Base-by-base conservation (phyloP, 2,329 filamentous ascomycete species). In the Graphiopsis chlorocephala region DNA sequence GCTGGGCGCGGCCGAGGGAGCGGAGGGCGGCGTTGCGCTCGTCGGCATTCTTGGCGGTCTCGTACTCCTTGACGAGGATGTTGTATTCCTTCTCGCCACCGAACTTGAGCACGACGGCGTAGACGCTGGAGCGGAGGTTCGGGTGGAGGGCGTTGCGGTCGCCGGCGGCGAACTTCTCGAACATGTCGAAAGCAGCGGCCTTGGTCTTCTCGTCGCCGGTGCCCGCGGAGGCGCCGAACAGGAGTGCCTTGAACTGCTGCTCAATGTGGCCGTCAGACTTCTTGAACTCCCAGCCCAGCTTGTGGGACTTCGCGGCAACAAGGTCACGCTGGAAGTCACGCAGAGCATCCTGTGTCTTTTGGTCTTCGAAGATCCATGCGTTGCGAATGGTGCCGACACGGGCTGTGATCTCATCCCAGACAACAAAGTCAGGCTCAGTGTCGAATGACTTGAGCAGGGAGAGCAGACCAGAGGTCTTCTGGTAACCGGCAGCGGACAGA, bases 21-120 rank as follows among this genome's bases (percentile, higher is more conserved):
- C 93, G 91, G 65, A 98, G 86, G 1, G 93, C 93, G 14, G 91
- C 94, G 79, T 97, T 97, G 75, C 93, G 92, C 81, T 97, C 93
- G 73, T 96, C 93, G 70, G 88, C 89, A 70, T 89, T 94, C 65
- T 84, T 87, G 1, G 90, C 92, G 14, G 84, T 86, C 71, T 87
- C 87, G 81, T 91, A 95, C 71, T 91, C 88, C 70, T 92, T 83
- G 63, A 94, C 80, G 23, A 97, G 81, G 47, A 86, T 83, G 58
- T 97, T 86, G 78, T 95, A 97, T 86, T 97, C 92, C 77, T 91
- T 89, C 73, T 90, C 88, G 67, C 92, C 93, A 63, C 94, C 94
- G 74, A 94, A 88, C 73, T 91, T 90, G 71, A 98, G 80, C 17
- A 86, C 90, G 74, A 97, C 92, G 68, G 88, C 87, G 77, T 96